Evolutionary conservation across 371 early-diverging fungal species (phyloP).

Genomic region (Mucor mucedo): DNA sequence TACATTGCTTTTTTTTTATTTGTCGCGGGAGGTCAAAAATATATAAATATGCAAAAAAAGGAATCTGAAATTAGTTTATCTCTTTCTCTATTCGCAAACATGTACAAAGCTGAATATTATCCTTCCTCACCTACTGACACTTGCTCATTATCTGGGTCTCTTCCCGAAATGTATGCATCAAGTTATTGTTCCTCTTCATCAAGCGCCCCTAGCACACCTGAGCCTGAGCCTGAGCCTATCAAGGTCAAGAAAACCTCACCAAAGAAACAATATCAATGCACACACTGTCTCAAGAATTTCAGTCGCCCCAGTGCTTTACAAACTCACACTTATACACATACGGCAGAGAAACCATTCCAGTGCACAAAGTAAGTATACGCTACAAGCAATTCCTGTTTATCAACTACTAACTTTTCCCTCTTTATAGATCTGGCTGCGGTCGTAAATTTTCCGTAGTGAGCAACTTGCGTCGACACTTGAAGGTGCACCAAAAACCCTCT

Average conservation of each 20-base stretch:
- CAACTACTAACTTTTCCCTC: not conserved
- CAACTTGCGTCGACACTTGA: conserved; percentile 71
- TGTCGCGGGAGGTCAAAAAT: no score
- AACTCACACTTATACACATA: conserved; percentile 80
- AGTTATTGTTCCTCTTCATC: not conserved
- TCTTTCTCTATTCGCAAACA: no score
- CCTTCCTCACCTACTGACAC: not conserved
- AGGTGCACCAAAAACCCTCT: conserved; percentile 25
- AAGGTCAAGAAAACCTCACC: not conserved
- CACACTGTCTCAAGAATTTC: conserved; percentile 70
- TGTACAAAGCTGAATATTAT: no score
- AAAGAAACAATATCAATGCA: conserved; percentile 47
- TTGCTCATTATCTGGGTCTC: not conserved
- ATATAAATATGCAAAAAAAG: no score
- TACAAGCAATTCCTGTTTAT: not conserved
- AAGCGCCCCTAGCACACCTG: not conserved
- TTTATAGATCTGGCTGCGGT: conserved; percentile 55
- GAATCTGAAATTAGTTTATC: no score
- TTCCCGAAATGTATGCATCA: not conserved
- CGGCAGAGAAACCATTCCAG: conserved; percentile 77
- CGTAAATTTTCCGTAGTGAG: conserved; percentile 71
- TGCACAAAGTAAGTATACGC: conserved; percentile 41
- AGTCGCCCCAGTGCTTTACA: conserved; percentile 76
- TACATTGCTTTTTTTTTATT: no score
- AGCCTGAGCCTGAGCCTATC: not conserved